These are phyloP conservation scores for Pseudozyma flocculosa DNA, from an alignment of 1,284 basidiomycete species.

Conservation along the genomic window DNA sequence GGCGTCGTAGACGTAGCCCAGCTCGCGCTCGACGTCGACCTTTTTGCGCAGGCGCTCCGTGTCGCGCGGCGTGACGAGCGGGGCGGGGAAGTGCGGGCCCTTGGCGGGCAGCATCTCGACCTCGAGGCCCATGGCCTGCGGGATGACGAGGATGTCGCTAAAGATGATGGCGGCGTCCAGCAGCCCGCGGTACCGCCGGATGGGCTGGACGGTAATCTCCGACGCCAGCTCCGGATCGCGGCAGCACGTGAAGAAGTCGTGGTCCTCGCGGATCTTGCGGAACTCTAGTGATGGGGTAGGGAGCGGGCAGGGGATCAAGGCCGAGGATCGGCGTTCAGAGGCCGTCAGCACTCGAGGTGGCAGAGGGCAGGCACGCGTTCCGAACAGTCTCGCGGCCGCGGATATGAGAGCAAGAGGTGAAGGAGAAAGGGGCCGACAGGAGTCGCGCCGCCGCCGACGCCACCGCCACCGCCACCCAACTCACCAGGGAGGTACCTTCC, in stretches of 20 bases:
- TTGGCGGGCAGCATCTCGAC: slow-evolving; percentile 56
- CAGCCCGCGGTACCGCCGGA: slow-evolving; percentile 53
- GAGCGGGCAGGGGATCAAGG: too few species aligned
- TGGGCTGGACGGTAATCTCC: slow-evolving; percentile 57
- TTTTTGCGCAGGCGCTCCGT: slow-evolving; percentile 48
- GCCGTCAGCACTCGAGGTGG: too few species aligned
- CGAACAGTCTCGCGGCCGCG: too few species aligned
- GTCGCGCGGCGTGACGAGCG: slow-evolving; percentile 51
- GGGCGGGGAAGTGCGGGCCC: slow-evolving; percentile 54
- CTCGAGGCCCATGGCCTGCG: slow-evolving; percentile 57
- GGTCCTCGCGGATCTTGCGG: slow-evolving; percentile 52
- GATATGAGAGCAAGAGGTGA: not conserved
- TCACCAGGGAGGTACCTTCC: slow-evolving; percentile 90
- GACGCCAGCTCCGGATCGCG: slow-evolving; percentile 53
- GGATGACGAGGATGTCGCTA: slow-evolving; percentile 57
- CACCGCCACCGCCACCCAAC: too few species aligned
- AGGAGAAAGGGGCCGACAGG: too few species aligned
- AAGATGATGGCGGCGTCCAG: slow-evolving; percentile 58
- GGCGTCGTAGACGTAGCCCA: slow-evolving; percentile 56
- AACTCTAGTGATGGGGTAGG: slow-evolving; percentile 33
- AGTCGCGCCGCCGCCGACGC: too few species aligned
- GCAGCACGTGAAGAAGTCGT: slow-evolving; percentile 58
- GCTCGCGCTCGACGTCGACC: slow-evolving; percentile 56
- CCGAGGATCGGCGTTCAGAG: too few species aligned
- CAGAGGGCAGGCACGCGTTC: too few species aligned